Percentiles rank a stretch among this genome's conserved stretches.
These are phyloP conservation scores for Leccinellum rugosiceps DNA, from an alignment of 768 basidiomycete genomes.

Conservation along the genomic window DNA sequence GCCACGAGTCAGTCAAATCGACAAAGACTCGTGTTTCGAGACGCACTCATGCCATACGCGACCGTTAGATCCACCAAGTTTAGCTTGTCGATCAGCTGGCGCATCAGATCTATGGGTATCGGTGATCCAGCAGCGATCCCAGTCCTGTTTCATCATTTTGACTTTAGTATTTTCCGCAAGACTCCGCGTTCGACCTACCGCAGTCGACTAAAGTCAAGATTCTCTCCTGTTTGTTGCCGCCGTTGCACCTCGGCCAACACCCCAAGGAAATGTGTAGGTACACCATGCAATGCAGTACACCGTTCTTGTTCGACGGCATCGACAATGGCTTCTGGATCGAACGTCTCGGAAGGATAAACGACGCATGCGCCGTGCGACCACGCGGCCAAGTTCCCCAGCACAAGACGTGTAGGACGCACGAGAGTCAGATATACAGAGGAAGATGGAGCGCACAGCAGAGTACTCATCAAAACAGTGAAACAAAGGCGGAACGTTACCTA, in stretches of 20 bases:
- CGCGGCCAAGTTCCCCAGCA: conserved; percentile 76
- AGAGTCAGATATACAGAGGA: conserved; percentile 9
- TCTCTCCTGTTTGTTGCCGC: conserved; percentile 43
- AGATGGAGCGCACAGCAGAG: conserved; percentile 1
- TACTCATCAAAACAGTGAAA: conserved; percentile 91
- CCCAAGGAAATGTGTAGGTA: conserved; percentile 82
- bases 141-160: conserved; percentile 44
- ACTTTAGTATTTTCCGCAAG: neutral
- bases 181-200: conserved; percentile 39
- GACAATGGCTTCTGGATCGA: conserved; percentile 62
- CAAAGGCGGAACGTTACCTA: conserved; percentile 80
- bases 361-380: conserved; percentile 73
- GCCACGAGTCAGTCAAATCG: neutral
- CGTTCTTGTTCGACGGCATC: conserved; percentile 64
- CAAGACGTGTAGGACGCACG: conserved; percentile 50
- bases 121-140: conserved; percentile 82
- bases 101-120: conserved; percentile 79
- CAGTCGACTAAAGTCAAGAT: conserved; percentile 47
- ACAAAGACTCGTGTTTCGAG: neutral
- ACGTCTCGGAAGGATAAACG: conserved; percentile 70
- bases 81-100: conserved; percentile 59
- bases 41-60: conserved; percentile 86
- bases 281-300: conserved; percentile 80
- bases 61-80: conserved; percentile 71
- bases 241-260: conserved; percentile 65